These are phyloP conservation scores for Halocafeteria seosinensis DNA, from an alignment of 108 stramenopile species.

Conservation along the genomic window DNA sequence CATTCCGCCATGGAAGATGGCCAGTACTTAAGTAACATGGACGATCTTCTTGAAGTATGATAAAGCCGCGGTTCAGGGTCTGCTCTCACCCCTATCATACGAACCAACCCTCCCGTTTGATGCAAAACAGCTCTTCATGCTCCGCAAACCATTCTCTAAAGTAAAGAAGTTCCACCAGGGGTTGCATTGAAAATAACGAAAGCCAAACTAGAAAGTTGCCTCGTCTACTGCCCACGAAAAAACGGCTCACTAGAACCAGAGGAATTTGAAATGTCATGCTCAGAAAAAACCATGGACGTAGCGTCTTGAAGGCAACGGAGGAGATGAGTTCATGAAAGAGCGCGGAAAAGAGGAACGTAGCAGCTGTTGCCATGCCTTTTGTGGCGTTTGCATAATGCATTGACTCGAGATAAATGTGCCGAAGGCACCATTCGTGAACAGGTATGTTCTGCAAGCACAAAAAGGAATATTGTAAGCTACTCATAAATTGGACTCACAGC, in stretches of 20 bases:
- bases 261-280: conserved; percentile 83
- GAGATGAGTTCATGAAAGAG: conserved; percentile 72
- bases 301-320: conserved; percentile 61
- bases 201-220: conserved; percentile 1
- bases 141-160: background rate
- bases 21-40: too few species aligned
- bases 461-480: too few species aligned
- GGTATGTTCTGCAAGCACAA: too few species aligned
- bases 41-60: too few species aligned
- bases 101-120: too few species aligned
- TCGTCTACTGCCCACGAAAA: conserved; percentile 16
- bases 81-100: too few species aligned
- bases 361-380: conserved; percentile 47
- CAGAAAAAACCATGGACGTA: conserved; percentile 53
- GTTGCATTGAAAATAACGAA: background rate
- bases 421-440: conserved; percentile 18
- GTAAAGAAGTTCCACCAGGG: background rate
- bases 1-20: too few species aligned
- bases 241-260: conserved; percentile 59
- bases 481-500: conserved; percentile 21
- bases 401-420: conserved; percentile 72
- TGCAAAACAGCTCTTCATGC: background rate
- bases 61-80: too few species aligned
- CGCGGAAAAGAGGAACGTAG: conserved; percentile 71
- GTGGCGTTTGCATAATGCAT: conserved; percentile 41